phyloP scores from a whole-genome alignment of 768 basidiomycete genomes.

The Phylloporus scabripes region DNA sequence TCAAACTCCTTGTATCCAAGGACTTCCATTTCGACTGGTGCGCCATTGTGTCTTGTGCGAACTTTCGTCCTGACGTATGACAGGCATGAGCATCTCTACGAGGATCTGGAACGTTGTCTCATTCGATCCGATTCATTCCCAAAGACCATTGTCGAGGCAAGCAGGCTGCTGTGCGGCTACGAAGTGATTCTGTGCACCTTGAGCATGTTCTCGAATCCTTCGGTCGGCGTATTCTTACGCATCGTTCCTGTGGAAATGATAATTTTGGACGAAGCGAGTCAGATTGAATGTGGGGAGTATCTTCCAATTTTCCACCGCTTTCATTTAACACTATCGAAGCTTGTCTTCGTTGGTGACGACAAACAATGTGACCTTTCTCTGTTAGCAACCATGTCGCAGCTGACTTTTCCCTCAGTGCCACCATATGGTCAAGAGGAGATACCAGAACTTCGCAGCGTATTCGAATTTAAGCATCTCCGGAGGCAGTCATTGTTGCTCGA shows the following conservation, averaged over 20 bases:
- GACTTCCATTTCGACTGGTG: constrained; percentile 46
- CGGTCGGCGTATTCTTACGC: constrained; percentile 12
- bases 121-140: constrained; percentile 34
- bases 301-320: constrained; percentile 32
- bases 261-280: constrained; percentile 45
- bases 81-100: constrained; percentile 53
- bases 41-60: constrained; percentile 1
- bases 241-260: constrained; percentile 34
- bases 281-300: constrained; percentile 41
- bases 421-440: constrained; percentile 73
- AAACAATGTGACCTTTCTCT: constrained; percentile 29
- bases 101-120: constrained; percentile 31
- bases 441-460: constrained; percentile 62
- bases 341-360: constrained; percentile 38
- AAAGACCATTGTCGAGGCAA: constrained; percentile 10
- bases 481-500: constrained; percentile 48
- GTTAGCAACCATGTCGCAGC: not conserved
- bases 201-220: constrained; percentile 38
- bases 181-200: constrained; percentile 44
- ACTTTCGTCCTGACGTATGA: not conserved
- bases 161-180: constrained; percentile 24
- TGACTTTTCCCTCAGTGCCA: constrained; percentile 46
- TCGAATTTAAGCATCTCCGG: constrained; percentile 61
- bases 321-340: constrained; percentile 23
- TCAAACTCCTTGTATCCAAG: constrained; percentile 40